Evolutionary conservation across 2,329 filamentous ascomycete species (phyloP).

Genomic region (Alternaria gaisen): DNA sequence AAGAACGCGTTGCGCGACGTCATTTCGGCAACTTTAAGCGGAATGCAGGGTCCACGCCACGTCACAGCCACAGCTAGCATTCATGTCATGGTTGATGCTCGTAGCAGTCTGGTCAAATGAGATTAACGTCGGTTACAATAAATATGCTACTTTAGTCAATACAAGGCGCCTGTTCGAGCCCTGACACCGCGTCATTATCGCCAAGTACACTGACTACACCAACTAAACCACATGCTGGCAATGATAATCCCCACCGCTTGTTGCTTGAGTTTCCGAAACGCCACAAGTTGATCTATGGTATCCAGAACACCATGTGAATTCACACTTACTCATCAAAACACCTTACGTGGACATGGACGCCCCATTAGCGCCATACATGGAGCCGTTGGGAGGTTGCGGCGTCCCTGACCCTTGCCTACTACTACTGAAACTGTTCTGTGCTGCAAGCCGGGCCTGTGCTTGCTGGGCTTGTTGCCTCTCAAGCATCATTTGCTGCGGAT

Average conservation of each 20-base stretch:
- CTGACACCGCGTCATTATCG: background rate
- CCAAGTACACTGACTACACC: slow-evolving; percentile 1
- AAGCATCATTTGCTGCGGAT: slow-evolving; percentile 48
- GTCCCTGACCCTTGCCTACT: slow-evolving; percentile 48
- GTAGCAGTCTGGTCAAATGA: background rate
- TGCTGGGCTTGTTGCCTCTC: slow-evolving; percentile 49
- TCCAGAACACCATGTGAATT: slow-evolving; percentile 21
- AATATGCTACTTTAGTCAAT: background rate
- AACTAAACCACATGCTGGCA: slow-evolving; percentile 8
- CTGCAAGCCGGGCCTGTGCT: slow-evolving; percentile 48
- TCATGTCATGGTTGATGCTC: background rate
- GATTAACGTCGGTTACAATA: background rate
- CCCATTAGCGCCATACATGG: slow-evolving; percentile 20
- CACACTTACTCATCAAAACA: slow-evolving; percentile 7
- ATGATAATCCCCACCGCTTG: slow-evolving; percentile 1
- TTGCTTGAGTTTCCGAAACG: slow-evolving; percentile 20
- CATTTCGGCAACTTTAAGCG: slow-evolving; percentile 25
- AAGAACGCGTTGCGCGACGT: slow-evolving; percentile 27
- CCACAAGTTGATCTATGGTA: slow-evolving; percentile 29
- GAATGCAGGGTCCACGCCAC: slow-evolving; percentile 29
- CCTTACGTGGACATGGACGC: slow-evolving; percentile 35
- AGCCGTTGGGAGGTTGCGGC: slow-evolving; percentile 47
- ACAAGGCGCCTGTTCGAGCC: background rate
- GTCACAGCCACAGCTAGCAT: slow-evolving; percentile 12
- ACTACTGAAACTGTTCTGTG: slow-evolving; percentile 46